Percentiles rank a stretch among this genome's conserved stretches.
These are phyloP conservation scores for Starmerella apis DNA, from an alignment of 805 yeast species.

Conservation along the genomic window DNA sequence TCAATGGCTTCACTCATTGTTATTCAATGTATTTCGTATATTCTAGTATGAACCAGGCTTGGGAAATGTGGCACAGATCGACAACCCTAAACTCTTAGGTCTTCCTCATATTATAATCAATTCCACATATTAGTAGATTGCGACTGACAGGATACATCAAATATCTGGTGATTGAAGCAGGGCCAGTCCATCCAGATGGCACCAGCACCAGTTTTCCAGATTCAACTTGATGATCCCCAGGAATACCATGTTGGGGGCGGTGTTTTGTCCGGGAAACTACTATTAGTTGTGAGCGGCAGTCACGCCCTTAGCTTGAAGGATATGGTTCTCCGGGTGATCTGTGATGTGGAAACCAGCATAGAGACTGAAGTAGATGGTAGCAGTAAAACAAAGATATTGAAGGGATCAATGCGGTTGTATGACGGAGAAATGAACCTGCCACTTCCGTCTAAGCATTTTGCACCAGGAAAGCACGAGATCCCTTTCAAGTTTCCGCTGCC, in stretches of 20 bases:
- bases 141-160: neutral
- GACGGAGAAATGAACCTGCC: slow-evolving; percentile 2
- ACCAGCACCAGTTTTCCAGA: slow-evolving; percentile 2
- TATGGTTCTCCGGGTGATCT: slow-evolving; percentile 14
- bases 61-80: too few species aligned
- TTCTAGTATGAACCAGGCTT: too few species aligned
- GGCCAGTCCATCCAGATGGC: neutral
- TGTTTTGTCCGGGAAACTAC: slow-evolving; percentile 15
- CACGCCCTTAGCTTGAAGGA: slow-evolving; percentile 12
- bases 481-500: slow-evolving; percentile 14
- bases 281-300: slow-evolving; percentile 6
- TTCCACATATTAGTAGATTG: too few species aligned
- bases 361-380: neutral
- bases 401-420: slow-evolving; percentile 6
- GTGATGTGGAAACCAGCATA: slow-evolving; percentile 15
- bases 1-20: too few species aligned
- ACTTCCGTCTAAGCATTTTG: neutral
- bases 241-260: slow-evolving; percentile 16
- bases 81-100: neutral
- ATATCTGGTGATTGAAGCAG: neutral
- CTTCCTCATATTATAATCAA: too few species aligned
- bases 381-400: neutral
- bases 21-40: too few species aligned
- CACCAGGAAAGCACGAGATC: slow-evolving; percentile 9
- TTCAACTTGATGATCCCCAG: slow-evolving; percentile 10